These are phyloP conservation scores for Epichloe aotearoae DNA, from an alignment of 2,329 filamentous ascomycete species.

Conservation along the genomic window DNA sequence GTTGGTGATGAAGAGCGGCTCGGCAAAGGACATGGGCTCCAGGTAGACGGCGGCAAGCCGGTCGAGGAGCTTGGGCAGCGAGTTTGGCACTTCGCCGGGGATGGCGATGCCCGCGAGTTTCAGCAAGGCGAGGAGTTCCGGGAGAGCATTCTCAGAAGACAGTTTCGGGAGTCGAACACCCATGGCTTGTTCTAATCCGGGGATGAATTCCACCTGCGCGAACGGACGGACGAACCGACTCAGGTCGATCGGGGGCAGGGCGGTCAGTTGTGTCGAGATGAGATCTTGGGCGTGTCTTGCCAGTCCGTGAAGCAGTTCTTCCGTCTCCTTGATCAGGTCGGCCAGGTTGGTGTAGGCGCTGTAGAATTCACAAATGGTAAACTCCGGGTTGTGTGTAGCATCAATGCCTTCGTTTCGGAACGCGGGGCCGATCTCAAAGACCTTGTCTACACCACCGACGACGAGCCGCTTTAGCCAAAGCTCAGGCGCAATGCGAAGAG, in stretches of 20 bases:
- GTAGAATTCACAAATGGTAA: conserved; percentile 96
- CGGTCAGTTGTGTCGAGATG: conserved; percentile 30
- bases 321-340: conserved; percentile 63
- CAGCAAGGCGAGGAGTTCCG: conserved; percentile 39
- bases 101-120: conserved; percentile 48
- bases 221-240: conserved; percentile 42
- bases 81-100: conserved; percentile 48
- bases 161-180: conserved; percentile 54
- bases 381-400: conserved; percentile 89
- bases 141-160: conserved; percentile 37
- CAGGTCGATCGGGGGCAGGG: conserved; percentile 35
- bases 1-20: conserved; percentile 74
- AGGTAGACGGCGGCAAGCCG: conserved; percentile 63
- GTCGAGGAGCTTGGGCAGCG: conserved; percentile 62
- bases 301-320: conserved; percentile 52
- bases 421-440: conserved; percentile 86
- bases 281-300: conserved; percentile 35
- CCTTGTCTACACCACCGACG: conserved; percentile 71
- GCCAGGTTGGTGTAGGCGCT: conserved; percentile 67
- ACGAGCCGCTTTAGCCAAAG: conserved; percentile 89
- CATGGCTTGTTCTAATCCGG: conserved; percentile 58
- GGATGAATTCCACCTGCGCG: conserved; percentile 65
- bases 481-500: conserved; percentile 83
- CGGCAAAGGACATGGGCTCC: conserved; percentile 55
- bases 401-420: conserved; percentile 94